Percentiles rank a stretch among this genome's conserved stretches.
Conservation (phyloP, 208 protist species). For the Acanthamoeba lenticulata region DNA sequence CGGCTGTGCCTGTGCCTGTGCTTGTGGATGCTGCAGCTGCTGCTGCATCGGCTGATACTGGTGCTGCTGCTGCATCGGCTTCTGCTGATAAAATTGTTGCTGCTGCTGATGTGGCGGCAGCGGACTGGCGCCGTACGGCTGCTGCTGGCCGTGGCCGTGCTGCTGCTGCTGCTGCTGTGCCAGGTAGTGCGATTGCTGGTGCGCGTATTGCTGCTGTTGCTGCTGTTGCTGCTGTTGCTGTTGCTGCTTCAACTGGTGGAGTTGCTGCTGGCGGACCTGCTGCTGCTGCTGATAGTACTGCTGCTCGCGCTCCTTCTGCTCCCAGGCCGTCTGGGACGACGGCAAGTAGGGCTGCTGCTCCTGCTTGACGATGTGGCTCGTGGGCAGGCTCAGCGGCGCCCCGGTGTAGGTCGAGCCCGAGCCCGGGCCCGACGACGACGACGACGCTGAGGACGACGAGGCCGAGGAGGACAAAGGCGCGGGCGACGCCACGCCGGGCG, state of each 20-base stretch:
- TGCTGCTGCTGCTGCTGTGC: background rate
- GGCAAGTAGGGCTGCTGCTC: background rate
- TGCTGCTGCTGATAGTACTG: no score
- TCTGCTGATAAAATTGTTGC: background rate
- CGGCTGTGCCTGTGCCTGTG: no score
- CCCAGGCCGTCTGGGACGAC: background rate
- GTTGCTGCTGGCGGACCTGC: no score
- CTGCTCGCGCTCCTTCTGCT: constrained; percentile 47
- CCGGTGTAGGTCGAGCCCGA: background rate
- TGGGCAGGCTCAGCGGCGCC: background rate
- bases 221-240: background rate
- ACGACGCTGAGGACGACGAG: background rate
- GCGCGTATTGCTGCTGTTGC: background rate
- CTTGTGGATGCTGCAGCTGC: no score
- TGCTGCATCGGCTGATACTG: background rate
- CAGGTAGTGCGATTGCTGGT: background rate
- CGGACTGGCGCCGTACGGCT: no score
- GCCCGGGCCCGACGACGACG: background rate
- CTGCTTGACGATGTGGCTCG: background rate
- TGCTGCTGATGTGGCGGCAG: background rate
- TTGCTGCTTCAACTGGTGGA: no score
- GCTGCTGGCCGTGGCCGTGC: background rate
- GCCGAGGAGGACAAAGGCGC: background rate
- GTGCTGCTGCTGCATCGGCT: background rate
- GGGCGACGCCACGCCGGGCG: background rate